Conservation (phyloP, 1,139 yeast genomes). For the Candida glucosophila region DNA sequence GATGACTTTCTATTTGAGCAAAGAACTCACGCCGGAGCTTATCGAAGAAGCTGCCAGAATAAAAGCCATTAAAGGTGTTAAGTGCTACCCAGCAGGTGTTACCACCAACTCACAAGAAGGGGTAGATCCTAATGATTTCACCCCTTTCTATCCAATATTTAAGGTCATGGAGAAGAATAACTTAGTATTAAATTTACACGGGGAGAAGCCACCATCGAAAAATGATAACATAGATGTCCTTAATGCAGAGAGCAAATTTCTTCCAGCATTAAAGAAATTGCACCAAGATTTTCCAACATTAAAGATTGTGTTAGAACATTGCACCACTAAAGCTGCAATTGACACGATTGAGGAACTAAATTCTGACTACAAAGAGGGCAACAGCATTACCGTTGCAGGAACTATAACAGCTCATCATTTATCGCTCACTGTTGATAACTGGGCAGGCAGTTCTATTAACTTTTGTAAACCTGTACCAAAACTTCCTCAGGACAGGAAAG, state of each 20-base stretch:
- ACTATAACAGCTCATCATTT: constrained; percentile 95
- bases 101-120: constrained; percentile 94
- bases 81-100: constrained; percentile 98
- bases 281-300: constrained; percentile 80
- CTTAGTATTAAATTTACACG: constrained; percentile 81
- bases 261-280: constrained; percentile 81
- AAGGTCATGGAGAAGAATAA: constrained; percentile 75
- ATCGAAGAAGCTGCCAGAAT: constrained; percentile 68
- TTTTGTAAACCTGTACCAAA: constrained; percentile 98
- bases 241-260: constrained; percentile 86
- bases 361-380: constrained; percentile 21
- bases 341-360: constrained; percentile 70
- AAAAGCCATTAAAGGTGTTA: constrained; percentile 74
- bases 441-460: constrained; percentile 95
- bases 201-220: constrained; percentile 77
- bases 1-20: constrained; percentile 81
- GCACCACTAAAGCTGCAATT: constrained; percentile 85
- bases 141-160: constrained; percentile 80
- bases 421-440: constrained; percentile 77
- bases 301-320: constrained; percentile 86
- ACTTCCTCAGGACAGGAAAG: constrained; percentile 73
- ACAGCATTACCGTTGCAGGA: constrained; percentile 65
- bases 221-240: constrained; percentile 63
- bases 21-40: constrained; percentile 75
- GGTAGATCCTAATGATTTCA: constrained; percentile 86